Conservation (phyloP, 768 basidiomycete genomes). For the Lentinula sp. region DNA sequence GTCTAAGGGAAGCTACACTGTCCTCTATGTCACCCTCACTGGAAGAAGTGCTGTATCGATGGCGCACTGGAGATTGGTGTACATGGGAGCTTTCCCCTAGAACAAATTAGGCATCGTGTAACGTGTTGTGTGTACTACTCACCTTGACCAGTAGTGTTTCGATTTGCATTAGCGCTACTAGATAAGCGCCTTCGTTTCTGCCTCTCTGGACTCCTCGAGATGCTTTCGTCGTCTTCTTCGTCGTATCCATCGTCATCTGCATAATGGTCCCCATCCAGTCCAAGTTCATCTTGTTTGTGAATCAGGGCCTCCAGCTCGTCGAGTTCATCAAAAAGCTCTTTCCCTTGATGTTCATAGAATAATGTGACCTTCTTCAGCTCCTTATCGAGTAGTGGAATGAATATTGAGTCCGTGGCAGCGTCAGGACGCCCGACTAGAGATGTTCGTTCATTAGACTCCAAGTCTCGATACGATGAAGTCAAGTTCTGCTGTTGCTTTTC, state of each 20-base stretch:
- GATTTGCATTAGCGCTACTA: slow-evolving; percentile 17
- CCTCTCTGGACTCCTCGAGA: slow-evolving; percentile 15
- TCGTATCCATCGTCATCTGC: slow-evolving; percentile 41
- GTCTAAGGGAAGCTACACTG: slow-evolving; percentile 24
- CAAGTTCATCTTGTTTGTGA: slow-evolving; percentile 52
- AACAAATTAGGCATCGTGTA: background rate
- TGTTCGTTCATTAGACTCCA: slow-evolving; percentile 60
- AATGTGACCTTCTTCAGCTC: slow-evolving; percentile 75
- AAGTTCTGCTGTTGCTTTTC: slow-evolving; percentile 65
- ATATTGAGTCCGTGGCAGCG: slow-evolving; percentile 48
- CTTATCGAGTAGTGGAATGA: slow-evolving; percentile 70
- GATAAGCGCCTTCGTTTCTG: slow-evolving; percentile 27
- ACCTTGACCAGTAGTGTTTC: slow-evolving; percentile 6
- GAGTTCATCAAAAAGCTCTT: slow-evolving; percentile 60
- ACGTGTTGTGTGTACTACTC: background rate
- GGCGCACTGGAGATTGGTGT: slow-evolving; percentile 12
- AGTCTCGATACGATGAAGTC: slow-evolving; percentile 33
- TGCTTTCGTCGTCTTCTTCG: slow-evolving; percentile 50
- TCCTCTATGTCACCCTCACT: slow-evolving; percentile 40
- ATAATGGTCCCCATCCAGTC: slow-evolving; percentile 46
- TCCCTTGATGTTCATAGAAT: slow-evolving; percentile 79
- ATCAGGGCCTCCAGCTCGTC: slow-evolving; percentile 53
- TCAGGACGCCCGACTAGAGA: slow-evolving; percentile 40
- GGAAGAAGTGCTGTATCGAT: slow-evolving; percentile 40
- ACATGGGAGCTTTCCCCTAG: slow-evolving; percentile 4